Base-by-base conservation (phyloP, 805 yeast genomes). In the Candida berthetii region DNA sequence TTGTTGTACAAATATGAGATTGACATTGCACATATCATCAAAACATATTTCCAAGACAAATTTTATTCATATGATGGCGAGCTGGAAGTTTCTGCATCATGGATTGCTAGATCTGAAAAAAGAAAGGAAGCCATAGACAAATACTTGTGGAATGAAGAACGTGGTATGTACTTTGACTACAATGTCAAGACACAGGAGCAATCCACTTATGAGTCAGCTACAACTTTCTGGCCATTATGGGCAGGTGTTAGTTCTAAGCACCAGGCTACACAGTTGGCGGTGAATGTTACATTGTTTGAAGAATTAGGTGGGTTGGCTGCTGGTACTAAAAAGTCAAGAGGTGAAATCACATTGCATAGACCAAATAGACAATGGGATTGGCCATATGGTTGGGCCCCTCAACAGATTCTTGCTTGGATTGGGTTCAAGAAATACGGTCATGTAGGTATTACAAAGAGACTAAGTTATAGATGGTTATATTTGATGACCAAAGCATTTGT, bases 331-430 rank as follows among this genome's bases (percentile, higher is more conserved):
- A 60, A 71, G 48, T 80, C 90, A 3, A 68, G 96, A 49, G 95
- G 96, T 32, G 76, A 71, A 20, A 65, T 86, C 31, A 77, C 82
- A 1, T 62, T 85, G 15, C 70, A 76, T 35, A 69, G 88, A 53
- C 96, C 95, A n/a, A 78, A 83, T 11, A 72, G 98, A 60, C 99
- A 91, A 64, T 91, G 99, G 99, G 99, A 91, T 61, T 93, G 83
- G 61, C 99, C 99, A 2, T 87, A 68, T 56, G 98, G 98, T 2
- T 91, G 99, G 99, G 96, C 98, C 0, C 98, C 99, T 3, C 98
- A 93, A 59, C 99, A 91, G 62, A 86, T 91, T 15, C 61, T 91
- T 41, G 91, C 96, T 1, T 91, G 99, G 99, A 76, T 75, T 36
- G 98, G 97, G 0, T 69, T 91, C 28, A 52, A 60, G 24, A 74